phyloP scores from a whole-genome alignment of 202 grass and related monocot species.

The Digitaria exilis region DNA sequence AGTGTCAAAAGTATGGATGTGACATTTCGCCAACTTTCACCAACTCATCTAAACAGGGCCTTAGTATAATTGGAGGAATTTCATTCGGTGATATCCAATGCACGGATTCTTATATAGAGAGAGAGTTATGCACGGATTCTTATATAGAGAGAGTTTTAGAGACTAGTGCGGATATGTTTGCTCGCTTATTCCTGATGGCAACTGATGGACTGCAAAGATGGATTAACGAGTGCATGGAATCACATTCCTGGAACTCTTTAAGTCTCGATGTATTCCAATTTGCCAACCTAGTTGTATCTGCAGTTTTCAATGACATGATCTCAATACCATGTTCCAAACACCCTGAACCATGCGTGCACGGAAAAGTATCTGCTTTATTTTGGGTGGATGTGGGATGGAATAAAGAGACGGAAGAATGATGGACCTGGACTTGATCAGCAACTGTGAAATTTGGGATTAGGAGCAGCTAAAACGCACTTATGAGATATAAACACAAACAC shows the following conservation, averaged over 20 bases:
- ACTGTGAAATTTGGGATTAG: not conserved
- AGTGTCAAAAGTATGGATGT: too few relatives aligned
- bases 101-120: too few relatives aligned
- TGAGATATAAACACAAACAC: not conserved
- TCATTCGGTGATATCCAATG: too few relatives aligned
- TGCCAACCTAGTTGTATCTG: not conserved
- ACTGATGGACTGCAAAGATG: not conserved
- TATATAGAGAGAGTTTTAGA: too few relatives aligned
- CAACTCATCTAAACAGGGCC: too few relatives aligned
- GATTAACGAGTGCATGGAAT: conserved; percentile 27
- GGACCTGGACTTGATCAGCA: not conserved
- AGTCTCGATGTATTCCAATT: conserved; percentile 21
- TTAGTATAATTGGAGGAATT: too few relatives aligned
- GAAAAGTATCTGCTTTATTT: not conserved
- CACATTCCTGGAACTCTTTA: not conserved
- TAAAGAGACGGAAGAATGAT: not conserved
- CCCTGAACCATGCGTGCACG: not conserved
- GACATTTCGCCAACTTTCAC: too few relatives aligned
- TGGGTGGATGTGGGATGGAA: not conserved
- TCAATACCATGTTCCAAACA: not conserved
- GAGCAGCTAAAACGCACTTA: conserved; percentile 1
- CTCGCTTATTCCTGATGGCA: not conserved
- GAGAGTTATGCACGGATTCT: too few relatives aligned
- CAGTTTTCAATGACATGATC: not conserved
- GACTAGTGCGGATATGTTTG: not conserved